Evolutionary conservation across 2,329 filamentous ascomycete genomes (phyloP), one percentile per base, ranked within the genome.

Genomic region (Ceratocystis papillata): DNA sequence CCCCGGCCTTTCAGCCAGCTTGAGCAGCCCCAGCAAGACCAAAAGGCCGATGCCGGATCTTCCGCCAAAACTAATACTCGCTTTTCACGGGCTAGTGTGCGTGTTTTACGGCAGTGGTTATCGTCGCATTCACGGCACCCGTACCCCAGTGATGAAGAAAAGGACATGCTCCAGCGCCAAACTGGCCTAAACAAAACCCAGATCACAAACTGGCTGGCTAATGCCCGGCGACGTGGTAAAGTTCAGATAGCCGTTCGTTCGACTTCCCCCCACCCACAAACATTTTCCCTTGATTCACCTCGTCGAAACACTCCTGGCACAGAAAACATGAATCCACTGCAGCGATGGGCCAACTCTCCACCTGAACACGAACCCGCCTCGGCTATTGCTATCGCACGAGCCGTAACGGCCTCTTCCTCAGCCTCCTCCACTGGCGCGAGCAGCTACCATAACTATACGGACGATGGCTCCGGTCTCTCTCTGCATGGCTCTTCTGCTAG

Each of bases 151-250:
- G 90, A 96, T 55, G 86, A 90, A 67, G 89, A 96, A 73, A 95
- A 93, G 72, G 88, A 91, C 70, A 82, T 84, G 69, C 79, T 96
- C 30, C 87, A 90, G 74, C 81, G 83, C 60, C 83, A 88, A 71
- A 96, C 91, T 0, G 90, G 90, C 6, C 79, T 96, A 50, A 91
- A 85, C 73, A 85, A 89, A 71, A 87, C 82, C 15, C 92, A 96
- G 72, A 93, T 96, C 71, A 87, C 87, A 10, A 96, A 95, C 73
- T 96, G 91, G 91, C 83, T 96, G 60, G 91, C 91, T 67, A 96
- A 96, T 75, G 90, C 90, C 67, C 85, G 91, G 55, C 84, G 91
- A 66, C 83, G 91, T 69, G 87, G 89, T 71, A 96, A 96, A 77
- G 85, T 88, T 65, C 83, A 86, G 61, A 17, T 65, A 15, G 79